Base-by-base conservation (phyloP, 2,329 filamentous ascomycete species). In the Xylaria digitata region DNA sequence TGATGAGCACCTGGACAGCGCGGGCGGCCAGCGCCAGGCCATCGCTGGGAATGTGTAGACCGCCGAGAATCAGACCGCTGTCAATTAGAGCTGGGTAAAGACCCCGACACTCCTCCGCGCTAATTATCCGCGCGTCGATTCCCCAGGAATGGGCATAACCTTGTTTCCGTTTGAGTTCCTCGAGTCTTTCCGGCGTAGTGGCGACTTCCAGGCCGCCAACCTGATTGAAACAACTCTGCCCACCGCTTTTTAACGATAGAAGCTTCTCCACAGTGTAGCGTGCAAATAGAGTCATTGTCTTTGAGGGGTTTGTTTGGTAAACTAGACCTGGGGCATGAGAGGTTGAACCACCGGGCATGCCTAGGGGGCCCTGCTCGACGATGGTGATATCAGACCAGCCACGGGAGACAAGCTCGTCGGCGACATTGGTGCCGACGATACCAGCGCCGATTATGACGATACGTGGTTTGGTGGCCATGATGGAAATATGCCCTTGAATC, bases 371-470 rank as follows among this genome's bases (percentile, higher is more conserved):
- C 59, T 70, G 68, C 53, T 70, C 68, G 45, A 70, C 62, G 43
- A 70, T 45, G 13, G 68, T 70, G 56, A 70, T 68, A 40, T 70
- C 63, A 40, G 66, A 66, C 68, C 68, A 68, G 53, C 66, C 66
- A 32, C 68, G 68, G n/a, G 66, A 68, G 23, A 69, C 66, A 17
- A 70, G 61, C 61, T 69, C 68, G n/a, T 70, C 68, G 9, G 68
- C 68, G 7, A 70, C 66, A 57, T 70, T 70, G 17, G 66, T 66
- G 23, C 68, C 68, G 43, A 70, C 66, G n/a, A 70, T 70, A 15
- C 68, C 66, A 21, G 66, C 68, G 60, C 66, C 68, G 43, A 68
- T 70, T 8, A 70, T 69, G 49, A 70, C 66, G 43, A 70, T 66
- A 49, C 66, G 56, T 42, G 53, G 57, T 49, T 68, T 68, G 8